Percentiles rank a stretch among this genome's conserved stretches.
Conservation (phyloP, 2,329 filamentous ascomycete genomes). For the Alternaria gaisen region DNA sequence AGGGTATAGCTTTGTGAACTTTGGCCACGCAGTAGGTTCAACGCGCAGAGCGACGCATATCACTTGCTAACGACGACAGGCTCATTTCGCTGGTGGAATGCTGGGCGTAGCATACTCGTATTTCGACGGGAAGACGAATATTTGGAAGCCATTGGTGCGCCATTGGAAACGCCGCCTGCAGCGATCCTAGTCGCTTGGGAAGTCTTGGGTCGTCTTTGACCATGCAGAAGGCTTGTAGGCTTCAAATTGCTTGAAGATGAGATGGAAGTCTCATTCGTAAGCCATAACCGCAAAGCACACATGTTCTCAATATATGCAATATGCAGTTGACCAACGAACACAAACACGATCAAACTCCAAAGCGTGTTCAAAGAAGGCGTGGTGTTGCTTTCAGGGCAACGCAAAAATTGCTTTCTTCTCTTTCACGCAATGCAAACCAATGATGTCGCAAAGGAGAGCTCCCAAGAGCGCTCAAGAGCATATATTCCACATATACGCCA, state of each 20-base stretch:
- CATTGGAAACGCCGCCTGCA: constrained; percentile 39
- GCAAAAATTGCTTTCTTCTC: no score
- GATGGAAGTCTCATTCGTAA: background rate
- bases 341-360: background rate
- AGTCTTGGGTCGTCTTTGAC: background rate
- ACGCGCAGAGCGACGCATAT: background rate
- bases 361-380: background rate
- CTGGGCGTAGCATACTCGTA: constrained; percentile 45
- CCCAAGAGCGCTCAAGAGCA: background rate
- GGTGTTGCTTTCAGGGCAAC: background rate
- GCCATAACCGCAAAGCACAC: background rate
- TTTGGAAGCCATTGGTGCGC: constrained; percentile 47
- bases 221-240: background rate
- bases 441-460: background rate
- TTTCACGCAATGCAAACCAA: constrained; percentile 1
- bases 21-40: constrained; percentile 47
- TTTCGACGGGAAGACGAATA: constrained; percentile 43
- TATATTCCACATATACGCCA: background rate
- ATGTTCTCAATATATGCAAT: background rate
- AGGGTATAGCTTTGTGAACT: constrained; percentile 39
- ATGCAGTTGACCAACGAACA: background rate
- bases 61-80: constrained; percentile 33
- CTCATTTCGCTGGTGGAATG: constrained; percentile 43
- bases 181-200: background rate
- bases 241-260: background rate